A percentile compares a stretch with the other conserved stretches of the same genome.
phyloP scores from a whole-genome alignment of 208 protist genomes.

The Crithidia acanthocephali region DNA sequence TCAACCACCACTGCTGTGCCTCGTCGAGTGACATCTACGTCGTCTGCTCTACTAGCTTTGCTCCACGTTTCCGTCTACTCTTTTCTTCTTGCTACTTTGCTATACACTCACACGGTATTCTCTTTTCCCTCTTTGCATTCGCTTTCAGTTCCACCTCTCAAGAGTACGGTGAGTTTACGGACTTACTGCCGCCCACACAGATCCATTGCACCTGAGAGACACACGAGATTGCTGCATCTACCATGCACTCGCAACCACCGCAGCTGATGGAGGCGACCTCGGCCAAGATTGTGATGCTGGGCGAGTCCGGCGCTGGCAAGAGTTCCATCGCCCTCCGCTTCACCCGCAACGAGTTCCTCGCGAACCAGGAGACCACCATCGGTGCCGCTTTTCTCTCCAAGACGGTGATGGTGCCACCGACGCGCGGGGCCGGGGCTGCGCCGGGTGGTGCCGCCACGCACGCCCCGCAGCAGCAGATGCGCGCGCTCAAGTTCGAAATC shows the following conservation, averaged over 20 bases:
- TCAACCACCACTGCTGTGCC: too few relatives aligned
- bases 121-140: too few relatives aligned
- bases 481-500: conserved; percentile 86
- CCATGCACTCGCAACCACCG: conserved; percentile 23
- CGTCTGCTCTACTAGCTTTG: too few relatives aligned
- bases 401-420: conserved; percentile 65
- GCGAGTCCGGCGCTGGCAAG: conserved; percentile 91
- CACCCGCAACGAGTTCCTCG: conserved; percentile 82
- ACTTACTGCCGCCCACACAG: too few relatives aligned
- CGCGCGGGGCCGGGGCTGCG: conserved; percentile 17
- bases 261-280: conserved; percentile 49
- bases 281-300: conserved; percentile 91
- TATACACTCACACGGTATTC: too few relatives aligned
- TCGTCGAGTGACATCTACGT: too few relatives aligned
- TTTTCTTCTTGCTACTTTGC: too few relatives aligned
- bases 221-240: background rate
- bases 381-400: conserved; percentile 89
- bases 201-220: too few relatives aligned
- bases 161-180: too few relatives aligned
- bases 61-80: too few relatives aligned
- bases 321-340: conserved; percentile 89
- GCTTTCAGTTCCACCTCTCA: too few relatives aligned
- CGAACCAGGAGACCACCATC: conserved; percentile 87
- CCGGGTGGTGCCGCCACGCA: conserved; percentile 11
- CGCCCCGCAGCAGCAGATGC: conserved; percentile 26